Evolutionary conservation across 495 filamentous ascomycete genomes (phyloP), one percentile per base, ranked within the genome.

Genomic region (Daldinia concentrica): DNA sequence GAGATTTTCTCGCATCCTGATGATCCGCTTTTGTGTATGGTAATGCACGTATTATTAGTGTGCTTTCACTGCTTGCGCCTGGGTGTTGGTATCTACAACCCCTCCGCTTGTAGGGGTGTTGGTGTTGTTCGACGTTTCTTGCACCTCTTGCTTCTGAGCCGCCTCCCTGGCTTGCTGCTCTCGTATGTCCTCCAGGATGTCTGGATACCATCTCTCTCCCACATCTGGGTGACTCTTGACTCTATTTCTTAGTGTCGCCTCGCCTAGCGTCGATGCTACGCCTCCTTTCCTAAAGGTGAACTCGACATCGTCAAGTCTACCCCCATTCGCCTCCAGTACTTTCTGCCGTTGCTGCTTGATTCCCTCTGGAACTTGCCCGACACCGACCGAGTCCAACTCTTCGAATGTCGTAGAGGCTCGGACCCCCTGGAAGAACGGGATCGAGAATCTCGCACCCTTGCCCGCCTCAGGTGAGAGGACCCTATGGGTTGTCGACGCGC

Each of bases 361-460:
- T 32, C 85, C 83, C 30, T 85, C 85, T 0, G 95, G 92, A 8
- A 98, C 89, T 14, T 87, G 82, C 0, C 83, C 83, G 67, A 96
- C 82, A 15, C 85, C 83, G 5, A 85, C 76, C 0, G 45, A 73
- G 61, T 85, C 84, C 51, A 91, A 86, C 30, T 87, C 85, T 66
- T 95, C 93, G 72, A 94, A 95, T 24, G 86, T 88, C 0, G 93
- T 86, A 77, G 96, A 92, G 55, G 92, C 88, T 66, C 90, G 88
- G 66, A 99, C 93, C 3, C 92, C 95, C 77, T 97, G 93, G 77
- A 99, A 99, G 77, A 98, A 95, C 0, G 95, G 95, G 60, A 97
- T 91, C 14, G 88, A 91, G 76, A 90, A 96, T 26, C 95, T 83
- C 32, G 95, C 85, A 0, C 95, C 95, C 45, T 76, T 63, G 15